Conservation (phyloP, 2,329 filamentous ascomycete species). For the Calycina marina region DNA sequence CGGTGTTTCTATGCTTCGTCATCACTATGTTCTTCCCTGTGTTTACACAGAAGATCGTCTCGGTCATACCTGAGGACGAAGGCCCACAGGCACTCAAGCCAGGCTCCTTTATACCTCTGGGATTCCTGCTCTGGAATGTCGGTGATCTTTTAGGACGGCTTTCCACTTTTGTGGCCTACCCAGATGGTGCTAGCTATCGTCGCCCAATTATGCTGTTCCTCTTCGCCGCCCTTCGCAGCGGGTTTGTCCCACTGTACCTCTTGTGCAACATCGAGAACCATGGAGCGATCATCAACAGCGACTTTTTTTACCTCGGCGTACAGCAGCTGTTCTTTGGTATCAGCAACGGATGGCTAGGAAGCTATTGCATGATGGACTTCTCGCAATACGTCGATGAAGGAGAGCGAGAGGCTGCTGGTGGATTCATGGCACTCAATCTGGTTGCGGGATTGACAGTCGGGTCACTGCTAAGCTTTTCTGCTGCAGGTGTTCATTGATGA, state of each 20-base stretch:
- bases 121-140: slow-evolving; percentile 84
- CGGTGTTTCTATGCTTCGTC: slow-evolving; percentile 67
- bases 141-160: slow-evolving; percentile 74
- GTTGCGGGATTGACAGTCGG: slow-evolving; percentile 70
- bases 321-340: slow-evolving; percentile 76
- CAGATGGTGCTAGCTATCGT: slow-evolving; percentile 34
- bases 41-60: slow-evolving; percentile 59
- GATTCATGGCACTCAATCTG: slow-evolving; percentile 88
- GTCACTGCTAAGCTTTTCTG: slow-evolving; percentile 79
- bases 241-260: slow-evolving; percentile 72
- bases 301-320: slow-evolving; percentile 73
- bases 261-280: slow-evolving; percentile 75
- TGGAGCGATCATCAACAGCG: slow-evolving; percentile 62
- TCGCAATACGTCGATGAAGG: slow-evolving; percentile 65
- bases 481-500: slow-evolving; percentile 26
- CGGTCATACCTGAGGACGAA: slow-evolving; percentile 25
- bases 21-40: slow-evolving; percentile 93
- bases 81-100: slow-evolving; percentile 50
- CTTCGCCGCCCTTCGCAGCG: slow-evolving; percentile 47
- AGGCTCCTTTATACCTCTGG: slow-evolving; percentile 73
- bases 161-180: slow-evolving; percentile 39
- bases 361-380: slow-evolving; percentile 83
- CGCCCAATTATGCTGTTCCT: slow-evolving; percentile 54
- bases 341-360: slow-evolving; percentile 76
- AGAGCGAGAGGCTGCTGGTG: slow-evolving; percentile 78